phyloP scores from a whole-genome alignment of 2,329 filamentous ascomycete species.

The Hypoxylon sp. region DNA sequence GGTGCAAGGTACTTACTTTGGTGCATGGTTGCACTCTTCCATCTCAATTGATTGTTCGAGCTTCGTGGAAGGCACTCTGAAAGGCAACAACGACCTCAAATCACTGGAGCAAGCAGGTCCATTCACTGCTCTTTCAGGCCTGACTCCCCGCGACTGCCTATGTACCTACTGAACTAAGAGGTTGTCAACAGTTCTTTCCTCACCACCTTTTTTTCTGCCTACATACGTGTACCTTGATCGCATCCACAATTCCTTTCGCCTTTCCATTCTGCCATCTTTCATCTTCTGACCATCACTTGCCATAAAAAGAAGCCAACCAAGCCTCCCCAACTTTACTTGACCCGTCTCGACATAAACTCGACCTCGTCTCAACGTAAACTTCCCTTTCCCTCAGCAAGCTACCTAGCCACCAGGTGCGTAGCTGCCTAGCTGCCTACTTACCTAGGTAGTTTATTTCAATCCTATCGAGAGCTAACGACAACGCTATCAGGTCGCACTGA shows the following conservation, averaged over 20 bases:
- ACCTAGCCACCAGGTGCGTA: neutral
- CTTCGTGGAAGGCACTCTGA: neutral
- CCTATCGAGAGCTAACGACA: conserved; percentile 17
- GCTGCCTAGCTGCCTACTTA: neutral
- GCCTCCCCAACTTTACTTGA: neutral
- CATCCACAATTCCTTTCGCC: conserved; percentile 18
- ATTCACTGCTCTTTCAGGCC: conserved; percentile 12
- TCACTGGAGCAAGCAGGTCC: conserved; percentile 11
- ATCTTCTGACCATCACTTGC: conserved; percentile 3
- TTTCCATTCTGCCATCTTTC: conserved; percentile 9
- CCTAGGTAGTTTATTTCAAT: neutral
- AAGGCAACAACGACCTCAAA: conserved; percentile 20
- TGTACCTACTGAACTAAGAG: conserved; percentile 3
- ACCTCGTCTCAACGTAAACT: neutral
- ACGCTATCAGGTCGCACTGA: conserved; percentile 20
- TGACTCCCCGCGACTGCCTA: too few relatives aligned
- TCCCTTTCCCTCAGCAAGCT: neutral
- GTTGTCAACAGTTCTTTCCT: conserved; percentile 12
- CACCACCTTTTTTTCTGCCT: conserved; percentile 21
- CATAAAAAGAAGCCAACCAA: conserved; percentile 1
- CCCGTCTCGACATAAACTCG: neutral
- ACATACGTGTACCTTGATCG: conserved; percentile 13
- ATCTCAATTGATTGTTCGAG: conserved; percentile 4
- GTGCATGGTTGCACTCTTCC: neutral
- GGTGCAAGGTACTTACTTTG: neutral